phyloP scores from a whole-genome alignment of 2,329 filamentous ascomycete genomes.

The Coleophoma crateriformis region DNA sequence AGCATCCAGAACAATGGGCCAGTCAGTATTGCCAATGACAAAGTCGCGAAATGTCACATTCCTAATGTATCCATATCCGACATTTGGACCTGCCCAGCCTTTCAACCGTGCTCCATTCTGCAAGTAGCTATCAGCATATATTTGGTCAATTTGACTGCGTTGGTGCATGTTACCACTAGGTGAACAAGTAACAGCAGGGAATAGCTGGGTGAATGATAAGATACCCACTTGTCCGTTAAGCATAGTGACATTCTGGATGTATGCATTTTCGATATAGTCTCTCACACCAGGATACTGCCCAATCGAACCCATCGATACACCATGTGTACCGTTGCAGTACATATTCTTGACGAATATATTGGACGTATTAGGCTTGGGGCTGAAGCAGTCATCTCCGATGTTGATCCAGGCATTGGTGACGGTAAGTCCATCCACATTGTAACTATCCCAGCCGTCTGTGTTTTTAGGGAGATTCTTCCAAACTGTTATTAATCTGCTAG shows the following conservation, averaged over 20 bases:
- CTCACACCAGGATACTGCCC: constrained; percentile 50
- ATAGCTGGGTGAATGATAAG: not conserved
- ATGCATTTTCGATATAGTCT: constrained; percentile 50
- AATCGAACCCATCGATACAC: constrained; percentile 52
- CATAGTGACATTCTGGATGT: constrained; percentile 54
- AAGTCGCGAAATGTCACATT: constrained; percentile 60
- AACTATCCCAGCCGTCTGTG: constrained; percentile 57
- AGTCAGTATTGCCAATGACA: constrained; percentile 51
- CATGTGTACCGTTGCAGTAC: constrained; percentile 55
- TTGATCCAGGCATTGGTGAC: constrained; percentile 46
- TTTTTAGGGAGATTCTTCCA: constrained; percentile 46
- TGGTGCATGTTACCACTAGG: not conserved
- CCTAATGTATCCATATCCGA: constrained; percentile 54
- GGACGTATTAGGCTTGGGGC: constrained; percentile 52
- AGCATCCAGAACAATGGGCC: constrained; percentile 52
- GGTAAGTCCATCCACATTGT: constrained; percentile 48
- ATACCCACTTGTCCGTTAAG: constrained; percentile 37
- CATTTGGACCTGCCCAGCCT: constrained; percentile 51
- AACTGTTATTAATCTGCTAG: not conserved
- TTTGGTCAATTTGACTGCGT: not conserved
- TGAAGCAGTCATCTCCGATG: constrained; percentile 56
- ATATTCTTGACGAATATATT: constrained; percentile 53
- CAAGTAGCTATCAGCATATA: constrained; percentile 27
- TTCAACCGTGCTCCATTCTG: constrained; percentile 54
- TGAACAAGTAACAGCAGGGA: not conserved